phyloP scores from a whole-genome alignment of 306 rosid genomes.

The Nissolia schottii region DNA sequence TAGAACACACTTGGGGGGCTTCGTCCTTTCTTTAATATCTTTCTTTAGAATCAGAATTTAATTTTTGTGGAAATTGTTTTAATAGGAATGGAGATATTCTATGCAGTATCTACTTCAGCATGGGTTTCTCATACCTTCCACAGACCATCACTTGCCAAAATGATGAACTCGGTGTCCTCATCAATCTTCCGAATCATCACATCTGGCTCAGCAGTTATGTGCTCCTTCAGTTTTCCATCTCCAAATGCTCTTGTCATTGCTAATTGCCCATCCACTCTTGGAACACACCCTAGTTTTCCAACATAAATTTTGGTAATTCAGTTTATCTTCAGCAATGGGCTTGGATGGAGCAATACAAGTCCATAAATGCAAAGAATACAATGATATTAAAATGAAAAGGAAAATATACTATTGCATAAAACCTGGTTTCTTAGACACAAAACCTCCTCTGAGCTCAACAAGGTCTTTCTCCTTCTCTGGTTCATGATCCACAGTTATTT shows the following conservation, averaged over 20 bases:
- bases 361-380: conserved; percentile 8
- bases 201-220: conserved; percentile 49
- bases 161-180: conserved; percentile 40
- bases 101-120: not conserved
- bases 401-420: too few species aligned
- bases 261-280: conserved; percentile 59
- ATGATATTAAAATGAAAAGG: too few species aligned
- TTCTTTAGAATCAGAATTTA: not conserved
- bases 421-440: conserved; percentile 44
- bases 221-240: conserved; percentile 51
- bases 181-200: conserved; percentile 36
- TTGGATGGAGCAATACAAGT: not conserved
- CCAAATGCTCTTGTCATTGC: conserved; percentile 69
- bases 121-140: conserved; percentile 42
- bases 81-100: not conserved
- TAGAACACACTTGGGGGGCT: too few species aligned
- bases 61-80: not conserved
- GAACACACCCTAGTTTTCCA: conserved; percentile 39
- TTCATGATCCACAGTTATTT: conserved; percentile 52
- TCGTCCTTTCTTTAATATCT: not conserved
- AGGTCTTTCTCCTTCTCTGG: conserved; percentile 46
- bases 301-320: conserved; percentile 32
- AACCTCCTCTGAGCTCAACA: conserved; percentile 62
- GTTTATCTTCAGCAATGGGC: not conserved
- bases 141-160: conserved; percentile 46